A percentile compares a stretch with the other conserved stretches of the same genome.
Conservation (phyloP, 1,139 yeast genomes). For the Yamadazyma triangularis region DNA sequence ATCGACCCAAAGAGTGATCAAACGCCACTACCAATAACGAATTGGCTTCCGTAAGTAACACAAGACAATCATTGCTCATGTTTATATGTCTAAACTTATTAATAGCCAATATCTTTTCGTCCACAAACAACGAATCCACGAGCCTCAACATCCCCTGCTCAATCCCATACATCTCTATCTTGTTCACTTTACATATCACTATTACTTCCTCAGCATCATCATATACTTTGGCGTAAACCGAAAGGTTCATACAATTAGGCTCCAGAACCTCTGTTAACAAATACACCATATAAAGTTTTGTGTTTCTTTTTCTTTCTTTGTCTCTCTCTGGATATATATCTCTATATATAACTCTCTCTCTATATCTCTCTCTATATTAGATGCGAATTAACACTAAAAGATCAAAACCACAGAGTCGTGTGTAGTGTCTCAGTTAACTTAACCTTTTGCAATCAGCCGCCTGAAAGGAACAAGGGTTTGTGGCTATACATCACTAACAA, state of each 20-base stretch:
- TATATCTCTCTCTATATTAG: no score
- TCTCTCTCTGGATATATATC: no score
- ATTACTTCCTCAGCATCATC: conserved; percentile 8
- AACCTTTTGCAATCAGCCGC: no score
- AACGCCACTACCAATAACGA: conserved; percentile 10
- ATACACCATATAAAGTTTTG: conserved; percentile 11
- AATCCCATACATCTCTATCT: conserved; percentile 10
- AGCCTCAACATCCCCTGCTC: conserved; percentile 4
- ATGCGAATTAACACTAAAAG: no score
- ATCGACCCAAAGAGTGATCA: conserved; percentile 5
- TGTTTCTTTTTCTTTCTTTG: no score
- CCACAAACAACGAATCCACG: conserved; percentile 12
- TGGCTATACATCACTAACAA: no score
- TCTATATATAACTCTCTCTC: no score
- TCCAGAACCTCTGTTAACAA: conserved; percentile 16
- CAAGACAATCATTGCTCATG: conserved; percentile 11
- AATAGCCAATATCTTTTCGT: conserved; percentile 15
- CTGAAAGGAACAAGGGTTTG: no score
- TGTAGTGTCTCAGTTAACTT: no score
- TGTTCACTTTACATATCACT: conserved; percentile 14
- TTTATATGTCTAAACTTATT: conserved; percentile 11
- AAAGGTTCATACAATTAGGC: conserved; percentile 14
- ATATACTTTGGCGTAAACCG: conserved; percentile 13
- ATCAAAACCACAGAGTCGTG: no score
- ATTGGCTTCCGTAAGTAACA: conserved; percentile 14